Percentiles rank a stretch among this genome's conserved stretches.
These are phyloP conservation scores for Termitomyces sp. DNA, from an alignment of 768 basidiomycete species.

Conservation along the genomic window DNA sequence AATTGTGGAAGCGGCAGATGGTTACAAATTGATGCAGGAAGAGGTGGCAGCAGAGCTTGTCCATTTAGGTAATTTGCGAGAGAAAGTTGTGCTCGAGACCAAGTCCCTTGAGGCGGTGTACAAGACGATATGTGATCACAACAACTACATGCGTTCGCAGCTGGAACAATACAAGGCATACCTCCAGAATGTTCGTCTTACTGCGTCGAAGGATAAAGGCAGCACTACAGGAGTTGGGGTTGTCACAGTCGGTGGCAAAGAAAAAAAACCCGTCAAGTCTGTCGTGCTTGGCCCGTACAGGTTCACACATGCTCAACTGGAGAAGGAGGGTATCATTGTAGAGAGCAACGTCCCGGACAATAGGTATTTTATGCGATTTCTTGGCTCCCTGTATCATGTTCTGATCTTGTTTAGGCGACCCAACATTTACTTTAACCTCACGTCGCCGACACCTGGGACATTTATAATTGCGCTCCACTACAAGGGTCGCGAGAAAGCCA, in stretches of 20 bases:
- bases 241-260: slow-evolving; percentile 93
- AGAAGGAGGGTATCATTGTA: slow-evolving; percentile 99
- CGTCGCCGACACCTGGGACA: slow-evolving; percentile 94
- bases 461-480: slow-evolving; percentile 99
- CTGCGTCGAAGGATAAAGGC: slow-evolving; percentile 85
- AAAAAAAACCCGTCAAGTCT: slow-evolving; percentile 87
- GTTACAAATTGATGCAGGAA: slow-evolving; percentile 94
- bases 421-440: slow-evolving; percentile 99
- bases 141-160: slow-evolving; percentile 93
- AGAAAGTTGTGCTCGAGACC: slow-evolving; percentile 92
- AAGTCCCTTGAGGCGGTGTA: slow-evolving; percentile 94
- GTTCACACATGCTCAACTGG: slow-evolving; percentile 96
- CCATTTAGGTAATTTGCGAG: slow-evolving; percentile 93
- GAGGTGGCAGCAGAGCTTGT: slow-evolving; percentile 94
- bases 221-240: slow-evolving; percentile 88
- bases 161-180: slow-evolving; percentile 99
- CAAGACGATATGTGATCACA: slow-evolving; percentile 99
- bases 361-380: slow-evolving; percentile 57
- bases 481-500: slow-evolving; percentile 98
- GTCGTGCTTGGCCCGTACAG: slow-evolving; percentile 92
- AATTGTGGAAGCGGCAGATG: slow-evolving; percentile 78
- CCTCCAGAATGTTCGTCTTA: slow-evolving; percentile 93
- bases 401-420: slow-evolving; percentile 60
- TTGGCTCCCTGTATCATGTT: background rate
- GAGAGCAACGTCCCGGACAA: slow-evolving; percentile 99